Evolutionary conservation across 306 rosid genomes (phyloP).

Genomic region (Alnus glutinosa): DNA sequence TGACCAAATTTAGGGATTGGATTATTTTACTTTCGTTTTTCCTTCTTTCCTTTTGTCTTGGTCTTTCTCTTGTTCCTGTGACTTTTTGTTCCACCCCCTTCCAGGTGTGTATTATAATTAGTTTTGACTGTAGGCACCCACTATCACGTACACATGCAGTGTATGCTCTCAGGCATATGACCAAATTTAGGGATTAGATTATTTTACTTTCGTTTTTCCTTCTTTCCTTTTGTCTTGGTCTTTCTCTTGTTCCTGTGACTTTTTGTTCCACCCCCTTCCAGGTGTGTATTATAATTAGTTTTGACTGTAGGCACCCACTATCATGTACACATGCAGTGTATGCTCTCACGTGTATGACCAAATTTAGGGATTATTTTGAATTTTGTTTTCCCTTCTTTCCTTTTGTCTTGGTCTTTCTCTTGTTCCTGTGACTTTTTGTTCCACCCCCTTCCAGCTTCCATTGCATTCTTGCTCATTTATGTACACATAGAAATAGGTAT

Average conservation of each 20-base stretch:
- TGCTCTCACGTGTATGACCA: background rate
- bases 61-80: background rate
- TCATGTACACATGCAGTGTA: background rate
- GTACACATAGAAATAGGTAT: background rate
- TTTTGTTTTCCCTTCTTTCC: background rate
- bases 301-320: background rate
- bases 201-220: background rate
- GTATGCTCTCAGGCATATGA: background rate
- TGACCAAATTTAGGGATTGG: background rate
- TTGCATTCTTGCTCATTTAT: background rate
- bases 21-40: background rate
- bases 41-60: background rate
- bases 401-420: background rate
- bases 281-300: background rate
- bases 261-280: background rate
- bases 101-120: background rate
- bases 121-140: background rate
- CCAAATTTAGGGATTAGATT: background rate
- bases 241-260: background rate
- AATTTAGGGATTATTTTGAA: background rate
- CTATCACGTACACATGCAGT: background rate
- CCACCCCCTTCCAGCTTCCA: background rate
- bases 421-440: background rate
- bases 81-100: background rate
- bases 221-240: background rate